A percentile compares a stretch with the other conserved stretches of the same genome.
Conservation (phyloP, 2,329 filamentous ascomycete species). For the Aureobasidium mangrovei region DNA sequence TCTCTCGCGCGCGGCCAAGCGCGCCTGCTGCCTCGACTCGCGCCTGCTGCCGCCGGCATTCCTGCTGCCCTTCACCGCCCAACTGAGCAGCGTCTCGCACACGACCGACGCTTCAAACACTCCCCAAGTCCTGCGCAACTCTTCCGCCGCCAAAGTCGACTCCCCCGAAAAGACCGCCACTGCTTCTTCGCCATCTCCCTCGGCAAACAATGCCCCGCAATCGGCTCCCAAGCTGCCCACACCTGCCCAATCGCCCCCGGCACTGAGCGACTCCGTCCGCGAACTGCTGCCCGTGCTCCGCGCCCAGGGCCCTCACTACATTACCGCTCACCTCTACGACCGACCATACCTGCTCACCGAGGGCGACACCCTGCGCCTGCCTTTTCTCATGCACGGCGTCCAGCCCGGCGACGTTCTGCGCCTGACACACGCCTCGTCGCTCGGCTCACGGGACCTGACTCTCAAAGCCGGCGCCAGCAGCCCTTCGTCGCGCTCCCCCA, state of each 20-base stretch:
- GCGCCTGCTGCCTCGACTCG: conserved; percentile 52
- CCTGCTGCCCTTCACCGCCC: conserved; percentile 44
- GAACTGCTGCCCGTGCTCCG: conserved; percentile 61
- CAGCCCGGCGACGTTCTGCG: conserved; percentile 74
- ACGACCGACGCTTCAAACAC: conserved; percentile 29
- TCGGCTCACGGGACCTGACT: conserved; percentile 87
- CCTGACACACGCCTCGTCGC: conserved; percentile 70
- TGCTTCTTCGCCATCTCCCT: neutral
- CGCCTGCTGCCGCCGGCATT: conserved; percentile 45
- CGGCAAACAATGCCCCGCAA: conserved; percentile 3
- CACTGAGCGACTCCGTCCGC: conserved; percentile 48
- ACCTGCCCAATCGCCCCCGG: conserved; percentile 27
- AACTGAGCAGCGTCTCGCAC: conserved; percentile 35
- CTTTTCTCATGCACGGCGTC: conserved; percentile 42
- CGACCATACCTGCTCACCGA: conserved; percentile 68
- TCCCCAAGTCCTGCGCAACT: conserved; percentile 17
- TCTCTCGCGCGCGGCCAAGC: conserved; percentile 48
- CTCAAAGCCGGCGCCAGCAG: conserved; percentile 56
- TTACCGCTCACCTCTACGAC: conserved; percentile 70
- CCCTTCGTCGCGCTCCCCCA: conserved; percentile 22
- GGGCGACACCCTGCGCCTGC: conserved; percentile 41
- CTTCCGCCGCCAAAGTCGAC: conserved; percentile 8
- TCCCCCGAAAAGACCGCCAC: neutral
- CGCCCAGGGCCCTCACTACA: conserved; percentile 67
- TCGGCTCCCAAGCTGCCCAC: conserved; percentile 21